Conservation (phyloP, 352 stramenopile species). For the Phytophthora melonis region DNA sequence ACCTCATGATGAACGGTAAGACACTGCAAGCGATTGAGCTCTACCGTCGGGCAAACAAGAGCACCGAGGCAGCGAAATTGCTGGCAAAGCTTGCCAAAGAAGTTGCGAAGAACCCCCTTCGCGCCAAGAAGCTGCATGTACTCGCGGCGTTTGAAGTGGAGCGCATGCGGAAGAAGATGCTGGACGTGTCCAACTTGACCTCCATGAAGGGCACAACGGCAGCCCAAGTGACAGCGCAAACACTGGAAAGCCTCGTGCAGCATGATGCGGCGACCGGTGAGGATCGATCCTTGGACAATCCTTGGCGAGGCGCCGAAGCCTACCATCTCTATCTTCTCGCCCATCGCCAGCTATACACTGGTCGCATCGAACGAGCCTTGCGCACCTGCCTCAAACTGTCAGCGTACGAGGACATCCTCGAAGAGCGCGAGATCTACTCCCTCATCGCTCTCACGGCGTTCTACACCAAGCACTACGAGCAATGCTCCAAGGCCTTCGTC, state of each 20-base stretch:
- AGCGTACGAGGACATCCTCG: conserved; percentile 93
- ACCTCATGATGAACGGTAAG: conserved; percentile 89
- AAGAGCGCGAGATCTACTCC: conserved; percentile 93
- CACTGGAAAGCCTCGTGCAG: conserved; percentile 92
- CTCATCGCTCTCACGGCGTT: conserved; percentile 93
- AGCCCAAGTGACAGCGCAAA: conserved; percentile 89
- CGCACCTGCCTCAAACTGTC: conserved; percentile 89
- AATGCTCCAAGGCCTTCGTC: conserved; percentile 93
- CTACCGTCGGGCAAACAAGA: conserved; percentile 93
- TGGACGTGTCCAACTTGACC: conserved; percentile 75
- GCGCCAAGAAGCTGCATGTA: conserved; percentile 95
- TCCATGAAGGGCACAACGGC: conserved; percentile 74
- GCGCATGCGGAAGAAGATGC: conserved; percentile 91
- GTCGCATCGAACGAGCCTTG: conserved; percentile 84
- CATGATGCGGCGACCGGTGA: conserved; percentile 86
- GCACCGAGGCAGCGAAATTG: conserved; percentile 92
- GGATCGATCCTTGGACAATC: conserved; percentile 90
- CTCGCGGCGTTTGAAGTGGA: conserved; percentile 95
- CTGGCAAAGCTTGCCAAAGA: conserved; percentile 90
- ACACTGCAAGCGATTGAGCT: conserved; percentile 93
- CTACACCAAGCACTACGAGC: conserved; percentile 91
- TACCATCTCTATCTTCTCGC: conserved; percentile 95
- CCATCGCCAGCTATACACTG: conserved; percentile 92
- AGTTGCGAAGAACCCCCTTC: conserved; percentile 83
- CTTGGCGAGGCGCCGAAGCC: conserved; percentile 94